phyloP scores from a whole-genome alignment of 306 rosid species.

The Trifolium pratense region DNA sequence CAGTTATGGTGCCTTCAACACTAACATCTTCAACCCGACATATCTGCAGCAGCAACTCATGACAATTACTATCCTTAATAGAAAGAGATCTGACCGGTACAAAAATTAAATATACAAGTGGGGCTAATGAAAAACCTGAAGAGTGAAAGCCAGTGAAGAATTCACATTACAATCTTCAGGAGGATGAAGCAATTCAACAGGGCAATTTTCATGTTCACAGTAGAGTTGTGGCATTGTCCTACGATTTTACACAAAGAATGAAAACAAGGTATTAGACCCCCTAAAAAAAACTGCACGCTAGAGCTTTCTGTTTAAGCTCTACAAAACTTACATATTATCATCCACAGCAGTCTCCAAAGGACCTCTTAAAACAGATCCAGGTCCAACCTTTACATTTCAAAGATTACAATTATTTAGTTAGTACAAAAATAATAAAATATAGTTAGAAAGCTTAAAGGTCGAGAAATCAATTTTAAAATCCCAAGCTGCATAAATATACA shows the following conservation, averaged over 20 bases:
- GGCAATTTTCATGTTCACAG: conserved; percentile 81
- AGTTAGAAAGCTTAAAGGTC: conserved; percentile 24
- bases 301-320: conserved; percentile 30
- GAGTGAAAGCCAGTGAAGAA: conserved; percentile 91
- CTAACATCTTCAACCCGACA: conserved; percentile 88
- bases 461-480: conserved; percentile 33
- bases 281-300: conserved; percentile 6
- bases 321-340: conserved; percentile 60
- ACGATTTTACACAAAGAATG: conserved; percentile 33
- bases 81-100: conserved; percentile 40
- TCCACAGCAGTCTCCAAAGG: conserved; percentile 65
- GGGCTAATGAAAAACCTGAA: conserved; percentile 77
- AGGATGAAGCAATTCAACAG: conserved; percentile 85
- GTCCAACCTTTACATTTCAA: conserved; percentile 71
- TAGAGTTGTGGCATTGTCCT: conserved; percentile 78
- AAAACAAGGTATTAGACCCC: conserved; percentile 30
- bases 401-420: conserved; percentile 41
- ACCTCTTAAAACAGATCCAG: conserved; percentile 85
- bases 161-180: conserved; percentile 97
- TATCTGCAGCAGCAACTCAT: conserved; percentile 63
- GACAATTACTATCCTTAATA: conserved; percentile 40
- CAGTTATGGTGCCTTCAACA: conserved; percentile 77
- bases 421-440: conserved; percentile 32
- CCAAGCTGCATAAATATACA: conserved; percentile 30
- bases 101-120: conserved; percentile 46